Conservation (phyloP, 371 early-diverging fungal species). For the Mortierella sp. region DNA sequence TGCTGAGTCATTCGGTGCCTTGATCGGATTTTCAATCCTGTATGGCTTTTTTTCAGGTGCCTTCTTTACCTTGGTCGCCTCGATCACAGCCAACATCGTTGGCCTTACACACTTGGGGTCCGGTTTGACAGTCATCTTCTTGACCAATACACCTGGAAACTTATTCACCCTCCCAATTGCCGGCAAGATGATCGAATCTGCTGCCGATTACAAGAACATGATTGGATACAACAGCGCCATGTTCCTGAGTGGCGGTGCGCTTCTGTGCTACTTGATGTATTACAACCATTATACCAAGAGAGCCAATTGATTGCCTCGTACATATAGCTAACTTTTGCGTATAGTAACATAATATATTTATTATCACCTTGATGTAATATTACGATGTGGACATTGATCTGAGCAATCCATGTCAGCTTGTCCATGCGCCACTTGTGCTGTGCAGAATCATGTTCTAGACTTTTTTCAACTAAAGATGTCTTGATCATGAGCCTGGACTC, state of each 20-base stretch:
- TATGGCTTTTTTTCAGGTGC: constrained; percentile 72
- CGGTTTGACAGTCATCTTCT: constrained; percentile 67
- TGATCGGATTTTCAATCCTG: constrained; percentile 64
- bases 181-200: constrained; percentile 60
- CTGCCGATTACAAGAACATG: constrained; percentile 55
- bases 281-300: constrained; percentile 49
- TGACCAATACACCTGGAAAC: constrained; percentile 70
- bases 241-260: constrained; percentile 18
- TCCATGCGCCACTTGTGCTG: too few relatives aligned
- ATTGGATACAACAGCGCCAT: constrained; percentile 50
- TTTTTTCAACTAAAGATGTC: too few relatives aligned
- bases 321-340: too few relatives aligned
- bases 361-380: too few relatives aligned
- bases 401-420: too few relatives aligned
- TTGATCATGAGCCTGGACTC: too few relatives aligned
- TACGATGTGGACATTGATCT: too few relatives aligned
- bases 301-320: background rate
- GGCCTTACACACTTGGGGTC: constrained; percentile 66
- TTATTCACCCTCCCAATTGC: constrained; percentile 72
- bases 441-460: too few relatives aligned
- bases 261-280: constrained; percentile 41
- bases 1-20: constrained; percentile 59
- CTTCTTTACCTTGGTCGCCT: constrained; percentile 67
- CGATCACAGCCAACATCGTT: constrained; percentile 65
- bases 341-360: too few relatives aligned